phyloP scores from a whole-genome alignment of 106 monocot genomes.

The Dendrobium chrysotoxum region DNA sequence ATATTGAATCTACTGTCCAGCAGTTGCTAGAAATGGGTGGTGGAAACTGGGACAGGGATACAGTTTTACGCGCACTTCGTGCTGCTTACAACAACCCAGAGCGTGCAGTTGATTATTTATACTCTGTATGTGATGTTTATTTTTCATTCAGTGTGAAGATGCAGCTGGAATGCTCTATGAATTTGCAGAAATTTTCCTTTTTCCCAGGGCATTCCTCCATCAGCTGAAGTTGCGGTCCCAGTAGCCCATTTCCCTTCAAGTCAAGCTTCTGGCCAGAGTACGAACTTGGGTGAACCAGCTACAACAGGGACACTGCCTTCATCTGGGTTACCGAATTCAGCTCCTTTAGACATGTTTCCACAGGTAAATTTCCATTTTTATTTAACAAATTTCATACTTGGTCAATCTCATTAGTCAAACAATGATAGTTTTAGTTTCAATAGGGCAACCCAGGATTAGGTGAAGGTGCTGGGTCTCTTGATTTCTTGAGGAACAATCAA shows the following conservation, averaged over 20 bases:
- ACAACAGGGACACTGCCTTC: conserved; percentile 20
- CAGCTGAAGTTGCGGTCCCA: conserved; percentile 75
- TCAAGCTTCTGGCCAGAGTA: conserved; percentile 27
- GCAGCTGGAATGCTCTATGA: neutral
- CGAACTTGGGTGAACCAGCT: conserved; percentile 20
- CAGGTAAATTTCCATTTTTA: conserved; percentile 39
- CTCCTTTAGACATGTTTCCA: conserved; percentile 90
- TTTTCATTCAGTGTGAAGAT: neutral
- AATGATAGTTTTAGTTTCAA: neutral
- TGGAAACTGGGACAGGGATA: conserved; percentile 90
- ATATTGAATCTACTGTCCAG: conserved; percentile 64
- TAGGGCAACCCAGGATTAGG: conserved; percentile 13
- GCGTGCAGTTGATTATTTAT: conserved; percentile 96
- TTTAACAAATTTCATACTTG: neutral
- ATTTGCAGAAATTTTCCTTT: neutral
- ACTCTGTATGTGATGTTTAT: conserved; percentile 53
- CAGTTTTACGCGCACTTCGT: conserved; percentile 73
- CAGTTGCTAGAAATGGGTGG: conserved; percentile 98
- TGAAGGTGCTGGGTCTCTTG: conserved; percentile 73
- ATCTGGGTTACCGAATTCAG: conserved; percentile 69
- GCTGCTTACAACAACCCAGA: conserved; percentile 99
- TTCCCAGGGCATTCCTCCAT: conserved; percentile 75
- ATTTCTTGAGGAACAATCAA: conserved; percentile 80
- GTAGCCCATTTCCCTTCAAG: conserved; percentile 15
- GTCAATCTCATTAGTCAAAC: neutral